phyloP scores from a whole-genome alignment of 305 asterid species.

The Petunia hybrid region DNA sequence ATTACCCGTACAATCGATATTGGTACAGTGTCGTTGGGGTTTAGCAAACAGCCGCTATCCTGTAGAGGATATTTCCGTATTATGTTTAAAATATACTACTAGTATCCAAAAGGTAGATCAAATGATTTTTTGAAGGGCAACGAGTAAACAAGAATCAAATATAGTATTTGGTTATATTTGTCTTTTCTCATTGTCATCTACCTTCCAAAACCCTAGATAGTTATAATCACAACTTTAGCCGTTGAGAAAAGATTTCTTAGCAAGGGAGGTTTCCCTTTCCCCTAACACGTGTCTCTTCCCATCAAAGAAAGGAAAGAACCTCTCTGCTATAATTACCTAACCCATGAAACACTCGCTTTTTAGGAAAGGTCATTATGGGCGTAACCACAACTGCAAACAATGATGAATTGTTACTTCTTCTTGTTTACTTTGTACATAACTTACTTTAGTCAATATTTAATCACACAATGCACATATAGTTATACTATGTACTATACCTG shows the following conservation, averaged over 20 bases:
- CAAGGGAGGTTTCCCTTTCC: constrained; percentile 40
- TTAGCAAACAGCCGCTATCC: constrained; percentile 2
- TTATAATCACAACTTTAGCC: constrained; percentile 6
- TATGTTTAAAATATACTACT: neutral
- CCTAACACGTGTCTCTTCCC: constrained; percentile 35
- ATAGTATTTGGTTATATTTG: neutral
- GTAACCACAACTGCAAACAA: neutral
- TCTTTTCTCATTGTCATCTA: neutral
- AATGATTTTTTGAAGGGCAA: constrained; percentile 13
- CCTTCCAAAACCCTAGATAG: constrained; percentile 9
- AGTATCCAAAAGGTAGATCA: neutral
- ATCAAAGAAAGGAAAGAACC: constrained; percentile 11
- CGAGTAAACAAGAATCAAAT: neutral
- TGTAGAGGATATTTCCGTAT: neutral
- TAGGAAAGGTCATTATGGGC: neutral
- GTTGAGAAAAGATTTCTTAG: constrained; percentile 38
- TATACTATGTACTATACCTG: too few species aligned
- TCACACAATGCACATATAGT: too few species aligned
- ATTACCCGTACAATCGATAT: constrained; percentile 23
- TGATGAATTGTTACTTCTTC: neutral
- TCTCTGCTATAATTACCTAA: neutral
- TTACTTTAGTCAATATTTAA: too few species aligned
- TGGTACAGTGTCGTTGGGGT: neutral
- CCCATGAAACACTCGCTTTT: neutral
- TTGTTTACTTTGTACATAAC: too few species aligned